A percentile compares a stretch with the other conserved stretches of the same genome.
Conservation (phyloP, 306 rosid species). For the Albizia julibrissin region DNA sequence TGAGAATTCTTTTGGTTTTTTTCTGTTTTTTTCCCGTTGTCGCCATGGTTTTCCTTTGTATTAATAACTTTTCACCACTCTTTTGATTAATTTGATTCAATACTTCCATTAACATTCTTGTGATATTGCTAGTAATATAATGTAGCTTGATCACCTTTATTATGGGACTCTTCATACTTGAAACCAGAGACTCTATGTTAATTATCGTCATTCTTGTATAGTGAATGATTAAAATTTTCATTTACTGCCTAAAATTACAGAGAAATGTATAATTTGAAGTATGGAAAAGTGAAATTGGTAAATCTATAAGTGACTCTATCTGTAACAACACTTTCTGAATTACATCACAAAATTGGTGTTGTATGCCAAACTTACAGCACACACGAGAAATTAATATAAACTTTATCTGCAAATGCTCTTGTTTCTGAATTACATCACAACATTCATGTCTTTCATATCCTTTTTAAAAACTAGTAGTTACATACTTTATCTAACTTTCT, state of each 20-base stretch:
- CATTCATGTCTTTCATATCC: background rate
- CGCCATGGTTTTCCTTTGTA: background rate
- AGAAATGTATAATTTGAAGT: background rate
- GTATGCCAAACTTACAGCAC: background rate
- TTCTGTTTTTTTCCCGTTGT: background rate
- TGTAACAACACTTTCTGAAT: background rate
- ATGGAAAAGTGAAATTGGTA: background rate
- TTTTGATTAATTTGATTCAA: slow-evolving; percentile 28
- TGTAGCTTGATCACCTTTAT: background rate
- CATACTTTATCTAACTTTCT: slow-evolving; percentile 1
- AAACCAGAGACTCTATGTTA: background rate
- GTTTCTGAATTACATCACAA: slow-evolving; percentile 25
- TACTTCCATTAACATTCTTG: background rate
- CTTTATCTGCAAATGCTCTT: background rate
- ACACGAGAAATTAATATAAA: background rate
- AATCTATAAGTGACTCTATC: background rate
- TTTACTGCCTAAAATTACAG: background rate
- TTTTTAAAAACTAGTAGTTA: background rate
- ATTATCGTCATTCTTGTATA: background rate
- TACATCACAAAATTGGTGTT: slow-evolving; percentile 11
- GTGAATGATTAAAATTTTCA: background rate
- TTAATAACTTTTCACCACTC: background rate
- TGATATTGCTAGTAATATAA: background rate
- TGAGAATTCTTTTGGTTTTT: background rate
- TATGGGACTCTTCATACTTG: background rate